A percentile compares a stretch with the other conserved stretches of the same genome.
These are phyloP conservation scores for Mediolabrus comicus DNA, from an alignment of 108 stramenopile genomes.

Conservation along the genomic window DNA sequence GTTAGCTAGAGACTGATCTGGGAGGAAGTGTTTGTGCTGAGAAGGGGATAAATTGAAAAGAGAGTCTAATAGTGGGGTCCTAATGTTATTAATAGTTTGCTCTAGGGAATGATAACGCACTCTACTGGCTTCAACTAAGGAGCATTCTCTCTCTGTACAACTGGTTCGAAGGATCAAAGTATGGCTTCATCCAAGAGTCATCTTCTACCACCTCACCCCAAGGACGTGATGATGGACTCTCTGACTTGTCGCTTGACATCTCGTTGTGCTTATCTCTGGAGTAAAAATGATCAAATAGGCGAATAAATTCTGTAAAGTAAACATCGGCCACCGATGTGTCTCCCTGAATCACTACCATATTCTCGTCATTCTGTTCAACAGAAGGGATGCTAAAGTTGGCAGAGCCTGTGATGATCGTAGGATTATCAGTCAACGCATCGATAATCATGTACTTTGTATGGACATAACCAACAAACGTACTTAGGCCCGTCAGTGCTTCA, in stretches of 20 bases:
- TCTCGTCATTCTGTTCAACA: slow-evolving; percentile 38
- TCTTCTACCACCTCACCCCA: slow-evolving; percentile 28
- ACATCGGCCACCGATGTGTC: slow-evolving; percentile 37
- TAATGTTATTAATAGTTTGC: background rate
- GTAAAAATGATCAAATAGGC: slow-evolving; percentile 43
- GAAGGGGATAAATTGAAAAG: background rate
- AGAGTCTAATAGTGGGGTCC: background rate
- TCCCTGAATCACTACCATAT: slow-evolving; percentile 33
- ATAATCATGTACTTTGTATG: slow-evolving; percentile 40
- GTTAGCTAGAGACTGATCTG: too few species aligned
- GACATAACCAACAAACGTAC: slow-evolving; percentile 31
- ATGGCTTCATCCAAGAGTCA: slow-evolving; percentile 41
- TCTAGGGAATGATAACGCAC: too few species aligned
- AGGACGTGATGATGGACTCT: background rate
- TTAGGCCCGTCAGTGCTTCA: slow-evolving; percentile 27
- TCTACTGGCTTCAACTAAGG: slow-evolving; percentile 12
- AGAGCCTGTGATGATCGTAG: slow-evolving; percentile 35
- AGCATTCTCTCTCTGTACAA: slow-evolving; percentile 35
- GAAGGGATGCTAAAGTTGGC: slow-evolving; percentile 44
- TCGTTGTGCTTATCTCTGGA: slow-evolving; percentile 24
- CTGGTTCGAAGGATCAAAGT: slow-evolving; percentile 38
- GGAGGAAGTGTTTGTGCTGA: background rate
- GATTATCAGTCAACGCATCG: slow-evolving; percentile 34
- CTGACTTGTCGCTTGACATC: background rate
- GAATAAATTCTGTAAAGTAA: slow-evolving; percentile 42